A percentile compares a stretch with the other conserved stretches of the same genome.
Conservation (phyloP, 352 stramenopile species). For the Thalassiosira livingstoniorum region DNA sequence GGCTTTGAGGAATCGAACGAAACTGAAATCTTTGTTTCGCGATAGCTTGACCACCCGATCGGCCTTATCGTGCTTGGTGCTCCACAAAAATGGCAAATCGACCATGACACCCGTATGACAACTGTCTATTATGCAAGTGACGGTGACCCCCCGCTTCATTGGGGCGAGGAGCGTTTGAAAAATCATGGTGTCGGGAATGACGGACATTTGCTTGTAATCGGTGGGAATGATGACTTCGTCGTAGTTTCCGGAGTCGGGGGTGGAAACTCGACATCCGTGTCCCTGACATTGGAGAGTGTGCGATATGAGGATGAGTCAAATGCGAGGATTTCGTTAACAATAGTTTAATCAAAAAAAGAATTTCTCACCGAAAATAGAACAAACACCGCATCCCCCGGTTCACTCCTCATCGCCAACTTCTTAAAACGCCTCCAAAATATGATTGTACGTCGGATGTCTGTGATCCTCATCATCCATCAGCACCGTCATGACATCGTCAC, state of each 20-base stretch:
- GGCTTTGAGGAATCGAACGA: slow-evolving; percentile 84
- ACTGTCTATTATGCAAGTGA: slow-evolving; percentile 81
- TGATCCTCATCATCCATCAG: slow-evolving; percentile 80
- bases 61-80: slow-evolving; percentile 65
- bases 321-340: no score
- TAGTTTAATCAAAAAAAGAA: no score
- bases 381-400: slow-evolving; percentile 82
- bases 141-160: slow-evolving; percentile 78
- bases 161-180: slow-evolving; percentile 81
- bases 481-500: slow-evolving; percentile 72
- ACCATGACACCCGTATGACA: slow-evolving; percentile 81
- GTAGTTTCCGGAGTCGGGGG: slow-evolving; percentile 67
- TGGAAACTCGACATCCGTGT: slow-evolving; percentile 74
- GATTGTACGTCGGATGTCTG: slow-evolving; percentile 68
- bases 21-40: slow-evolving; percentile 82
- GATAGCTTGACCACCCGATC: slow-evolving; percentile 60
- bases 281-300: no score
- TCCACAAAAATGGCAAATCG: slow-evolving; percentile 81
- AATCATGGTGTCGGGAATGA: slow-evolving; percentile 80
- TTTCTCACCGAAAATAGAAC: slow-evolving; percentile 81
- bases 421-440: slow-evolving; percentile 82
- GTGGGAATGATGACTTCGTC: slow-evolving; percentile 77
- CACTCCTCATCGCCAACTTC: slow-evolving; percentile 69
- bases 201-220: slow-evolving; percentile 70
- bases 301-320: no score